phyloP scores from a whole-genome alignment of 1,284 basidiomycete genomes.

The Microbotryomycetes sp. region DNA sequence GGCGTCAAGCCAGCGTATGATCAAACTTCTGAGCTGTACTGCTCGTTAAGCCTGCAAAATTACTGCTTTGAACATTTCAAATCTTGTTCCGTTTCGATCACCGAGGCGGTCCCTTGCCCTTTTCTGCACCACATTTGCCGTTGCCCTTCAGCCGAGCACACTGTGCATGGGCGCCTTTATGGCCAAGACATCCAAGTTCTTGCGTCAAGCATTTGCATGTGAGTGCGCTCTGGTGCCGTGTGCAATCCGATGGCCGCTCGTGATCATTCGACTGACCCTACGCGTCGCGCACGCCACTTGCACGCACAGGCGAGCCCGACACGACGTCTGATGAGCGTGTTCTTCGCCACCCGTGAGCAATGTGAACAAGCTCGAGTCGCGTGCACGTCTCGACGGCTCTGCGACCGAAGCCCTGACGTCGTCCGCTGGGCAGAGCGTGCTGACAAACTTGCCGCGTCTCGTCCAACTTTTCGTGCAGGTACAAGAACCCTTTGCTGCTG shows the following conservation, averaged over 20 bases:
- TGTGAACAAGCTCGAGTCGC: neutral
- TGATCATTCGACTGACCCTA: no score
- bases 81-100: no score
- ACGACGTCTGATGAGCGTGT: neutral
- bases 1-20: no score
- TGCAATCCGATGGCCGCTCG: neutral
- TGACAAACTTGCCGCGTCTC: no score
- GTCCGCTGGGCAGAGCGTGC: neutral
- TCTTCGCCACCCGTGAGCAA: neutral
- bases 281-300: no score
- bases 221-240: neutral
- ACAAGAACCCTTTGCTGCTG: constrained; percentile 12
- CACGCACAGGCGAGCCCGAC: neutral
- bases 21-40: no score
- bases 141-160: neutral
- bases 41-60: no score
- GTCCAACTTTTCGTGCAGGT: no score
- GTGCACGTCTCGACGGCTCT: neutral
- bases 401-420: neutral
- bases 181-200: neutral
- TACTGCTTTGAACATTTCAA: no score
- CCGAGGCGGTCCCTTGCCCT: no score
- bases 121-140: no score
- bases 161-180: neutral
- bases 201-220: neutral